These are phyloP conservation scores for Cryphonectria naterciae DNA, from an alignment of 2,329 filamentous ascomycete genomes.

Conservation along the genomic window DNA sequence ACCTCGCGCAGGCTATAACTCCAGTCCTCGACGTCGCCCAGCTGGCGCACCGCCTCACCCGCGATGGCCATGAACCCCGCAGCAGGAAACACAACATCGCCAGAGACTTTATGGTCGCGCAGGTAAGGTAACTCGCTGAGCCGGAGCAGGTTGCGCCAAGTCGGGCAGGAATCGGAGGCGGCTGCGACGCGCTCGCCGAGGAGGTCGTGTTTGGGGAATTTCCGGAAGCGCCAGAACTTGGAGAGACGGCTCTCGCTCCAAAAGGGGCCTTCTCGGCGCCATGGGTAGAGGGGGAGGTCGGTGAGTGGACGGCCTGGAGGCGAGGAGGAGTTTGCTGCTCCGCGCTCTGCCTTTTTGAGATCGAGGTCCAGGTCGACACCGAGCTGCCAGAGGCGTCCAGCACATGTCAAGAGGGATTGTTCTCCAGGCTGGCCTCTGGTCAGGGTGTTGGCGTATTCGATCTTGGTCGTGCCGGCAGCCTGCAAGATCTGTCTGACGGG, in stretches of 20 bases:
- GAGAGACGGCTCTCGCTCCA: conserved; percentile 39
- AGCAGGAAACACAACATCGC: conserved; percentile 30
- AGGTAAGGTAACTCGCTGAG: conserved; percentile 41
- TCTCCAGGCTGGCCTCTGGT: conserved; percentile 13
- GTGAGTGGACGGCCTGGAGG: conserved; percentile 1
- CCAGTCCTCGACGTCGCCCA: conserved; percentile 23
- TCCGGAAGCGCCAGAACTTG: conserved; percentile 36
- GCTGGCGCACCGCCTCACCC: conserved; percentile 30
- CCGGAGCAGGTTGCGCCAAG: conserved; percentile 26
- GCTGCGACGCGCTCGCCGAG: conserved; percentile 28
- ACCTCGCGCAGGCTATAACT: conserved; percentile 31
- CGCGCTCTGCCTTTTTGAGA: conserved; percentile 6
- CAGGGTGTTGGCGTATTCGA: conserved; percentile 22
- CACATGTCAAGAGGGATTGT: conserved; percentile 16
- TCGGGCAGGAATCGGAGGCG: conserved; percentile 21
- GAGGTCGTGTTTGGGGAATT: conserved; percentile 32
- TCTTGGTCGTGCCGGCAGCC: not conserved
- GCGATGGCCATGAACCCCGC: conserved; percentile 29
- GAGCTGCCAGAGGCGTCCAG: conserved; percentile 23
- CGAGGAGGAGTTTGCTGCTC: conserved; percentile 5
- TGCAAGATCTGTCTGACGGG: conserved; percentile 33
- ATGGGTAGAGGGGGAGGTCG: conserved; percentile 36
- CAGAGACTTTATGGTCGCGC: conserved; percentile 34
- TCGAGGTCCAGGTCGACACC: conserved; percentile 9
- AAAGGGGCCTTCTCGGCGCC: conserved; percentile 37